phyloP scores from a whole-genome alignment of 192 early-diverging fungal species.

The Gryganskiella cystojenkinii region DNA sequence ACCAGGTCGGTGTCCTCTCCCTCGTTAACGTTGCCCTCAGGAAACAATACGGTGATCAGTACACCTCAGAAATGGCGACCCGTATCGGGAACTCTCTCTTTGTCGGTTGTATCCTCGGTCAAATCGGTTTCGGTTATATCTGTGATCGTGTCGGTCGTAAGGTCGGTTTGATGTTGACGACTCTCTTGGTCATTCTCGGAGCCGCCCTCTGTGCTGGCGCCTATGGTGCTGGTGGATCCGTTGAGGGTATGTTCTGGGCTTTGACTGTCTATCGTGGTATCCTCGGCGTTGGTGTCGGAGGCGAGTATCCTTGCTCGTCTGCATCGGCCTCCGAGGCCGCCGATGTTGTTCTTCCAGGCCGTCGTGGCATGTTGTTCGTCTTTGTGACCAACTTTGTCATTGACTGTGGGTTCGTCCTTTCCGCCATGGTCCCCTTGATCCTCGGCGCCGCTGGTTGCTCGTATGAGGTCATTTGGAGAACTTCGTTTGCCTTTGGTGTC shows the following conservation, averaged over 20 bases:
- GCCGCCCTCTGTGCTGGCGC: constrained; percentile 47
- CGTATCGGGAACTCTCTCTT: constrained; percentile 56
- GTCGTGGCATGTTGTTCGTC: constrained; percentile 55
- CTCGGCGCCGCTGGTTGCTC: constrained; percentile 49
- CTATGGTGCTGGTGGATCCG: constrained; percentile 21
- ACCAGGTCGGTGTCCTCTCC: constrained; percentile 56
- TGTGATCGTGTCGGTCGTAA: constrained; percentile 60
- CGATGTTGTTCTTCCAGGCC: constrained; percentile 47
- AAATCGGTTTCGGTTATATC: constrained; percentile 56
- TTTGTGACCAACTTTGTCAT: constrained; percentile 52
- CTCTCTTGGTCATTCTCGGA: constrained; percentile 52
- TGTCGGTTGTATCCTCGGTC: constrained; percentile 57
- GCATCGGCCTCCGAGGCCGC: constrained; percentile 60
- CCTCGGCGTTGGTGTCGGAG: constrained; percentile 55
- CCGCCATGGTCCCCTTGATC: constrained; percentile 48
- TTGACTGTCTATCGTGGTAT: constrained; percentile 49
- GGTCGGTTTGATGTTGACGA: constrained; percentile 51
- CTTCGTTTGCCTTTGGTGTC: constrained; percentile 62
- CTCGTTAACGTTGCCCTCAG: constrained; percentile 49
- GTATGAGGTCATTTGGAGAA: constrained; percentile 59
- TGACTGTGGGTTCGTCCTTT: constrained; percentile 50
- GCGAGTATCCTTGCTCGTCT: constrained; percentile 60
- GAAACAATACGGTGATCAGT: constrained; percentile 36
- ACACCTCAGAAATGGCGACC: constrained; percentile 32
- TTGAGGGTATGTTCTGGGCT: constrained; percentile 50